Base-by-base conservation (phyloP, 768 basidiomycete genomes). In the Epithele typhae region DNA sequence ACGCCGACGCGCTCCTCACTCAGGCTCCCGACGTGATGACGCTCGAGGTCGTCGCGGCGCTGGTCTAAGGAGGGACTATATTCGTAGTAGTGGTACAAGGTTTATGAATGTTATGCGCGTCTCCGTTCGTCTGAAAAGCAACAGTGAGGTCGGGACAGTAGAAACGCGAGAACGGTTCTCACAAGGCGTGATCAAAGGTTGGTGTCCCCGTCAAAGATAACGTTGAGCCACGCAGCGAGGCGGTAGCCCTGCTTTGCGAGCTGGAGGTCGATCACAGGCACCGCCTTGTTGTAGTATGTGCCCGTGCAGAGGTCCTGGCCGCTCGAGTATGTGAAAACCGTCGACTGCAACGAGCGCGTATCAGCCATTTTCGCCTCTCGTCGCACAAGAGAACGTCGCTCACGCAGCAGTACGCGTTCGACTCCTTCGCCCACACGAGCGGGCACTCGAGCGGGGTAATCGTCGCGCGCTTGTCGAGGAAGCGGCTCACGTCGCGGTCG, bases 151-250 rank as follows among this genome's bases (percentile, higher is more conserved):
- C 7, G 7, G 14, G 8, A 30, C 27, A 14, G 7, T 30, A 30
- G 14, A 30, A 7, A 30, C 27, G 27, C 8, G 8, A 30, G 27
- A 14, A 7, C 27, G 27, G 14, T 14, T 7, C 27, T 30, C 27
- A 30, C 27, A 30, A 14, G 27, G 7, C 27, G 27, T 30, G 7
- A 30, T 36, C 35, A 60, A 54, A 59, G 45, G 37, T 53, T 55
- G 5, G 60, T 50, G 14, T 51, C 44, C 14, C 62, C 60, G 27
- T 60, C 63, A 30, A 78, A 75, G 15, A 77, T 55, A 5, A 74
- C 71, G 52, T 75, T 75, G 45, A 76, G 59, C 75, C 74, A 75
- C 1, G 74, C 74, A 9, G 75, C 75, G 25, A 76, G 61, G 21
- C 73, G 73, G 52, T 68, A 73, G 5, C 74, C 74, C 52, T 69